Evolutionary conservation across 2,329 filamentous ascomycete species (phyloP).

Genomic region (Ceratocystis variospora): DNA sequence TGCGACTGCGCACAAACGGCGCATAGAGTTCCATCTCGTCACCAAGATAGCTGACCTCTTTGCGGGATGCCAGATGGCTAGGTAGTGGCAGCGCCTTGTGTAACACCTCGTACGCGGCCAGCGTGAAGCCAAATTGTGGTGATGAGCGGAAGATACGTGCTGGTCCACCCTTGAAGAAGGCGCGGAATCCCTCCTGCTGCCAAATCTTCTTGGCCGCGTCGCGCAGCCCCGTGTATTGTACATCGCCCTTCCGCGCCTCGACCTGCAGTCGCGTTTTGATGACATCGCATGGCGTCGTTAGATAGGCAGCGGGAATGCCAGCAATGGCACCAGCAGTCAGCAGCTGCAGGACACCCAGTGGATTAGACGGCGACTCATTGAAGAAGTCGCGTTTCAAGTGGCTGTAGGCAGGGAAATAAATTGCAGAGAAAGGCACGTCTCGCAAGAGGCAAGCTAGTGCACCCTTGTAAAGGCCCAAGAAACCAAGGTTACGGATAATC

Average conservation of each 20-base stretch:
- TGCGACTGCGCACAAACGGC: conserved; percentile 53
- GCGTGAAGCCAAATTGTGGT: conserved; percentile 94
- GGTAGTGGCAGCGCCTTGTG: conserved; percentile 54
- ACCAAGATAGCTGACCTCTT: conserved; percentile 38
- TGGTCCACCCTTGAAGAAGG: conserved; percentile 97
- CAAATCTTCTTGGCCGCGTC: conserved; percentile 74
- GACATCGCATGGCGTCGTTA: conserved; percentile 94
- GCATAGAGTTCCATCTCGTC: conserved; percentile 46
- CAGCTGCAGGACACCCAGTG: conserved; percentile 78
- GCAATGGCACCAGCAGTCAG: conserved; percentile 89
- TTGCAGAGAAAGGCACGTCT: conserved; percentile 94
- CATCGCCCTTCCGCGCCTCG: conserved; percentile 90
- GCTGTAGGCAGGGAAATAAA: conserved; percentile 95
- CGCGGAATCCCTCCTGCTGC: conserved; percentile 83
- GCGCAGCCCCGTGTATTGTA: conserved; percentile 69
- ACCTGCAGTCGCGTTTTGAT: conserved; percentile 99
- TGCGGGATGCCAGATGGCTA: conserved; percentile 37
- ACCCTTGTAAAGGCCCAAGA: conserved; percentile 92
- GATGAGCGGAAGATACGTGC: conserved; percentile 90
- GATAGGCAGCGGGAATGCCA: conserved; percentile 81
- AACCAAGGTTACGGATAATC: conserved; percentile 91
- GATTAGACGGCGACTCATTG: conserved; percentile 75
- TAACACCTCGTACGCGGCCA: conserved; percentile 86
- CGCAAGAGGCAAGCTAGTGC: conserved; percentile 86
- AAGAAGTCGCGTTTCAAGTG: conserved; percentile 92